phyloP scores from a whole-genome alignment of 148 eudicot genomes.

The Bassia scoparia region DNA sequence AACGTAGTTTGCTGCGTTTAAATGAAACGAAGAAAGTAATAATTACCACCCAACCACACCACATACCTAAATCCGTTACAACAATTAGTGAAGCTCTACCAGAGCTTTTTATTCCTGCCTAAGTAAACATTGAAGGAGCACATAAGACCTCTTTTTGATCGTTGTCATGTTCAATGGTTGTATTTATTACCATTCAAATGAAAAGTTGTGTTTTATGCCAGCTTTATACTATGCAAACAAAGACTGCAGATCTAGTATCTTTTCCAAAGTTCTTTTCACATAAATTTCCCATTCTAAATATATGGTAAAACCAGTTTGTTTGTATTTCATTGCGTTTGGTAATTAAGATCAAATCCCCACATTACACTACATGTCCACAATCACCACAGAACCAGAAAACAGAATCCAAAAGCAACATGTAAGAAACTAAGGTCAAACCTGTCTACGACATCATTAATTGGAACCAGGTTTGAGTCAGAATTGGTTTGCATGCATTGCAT shows the following conservation, averaged over 20 bases:
- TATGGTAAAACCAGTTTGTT: neutral
- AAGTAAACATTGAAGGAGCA: neutral
- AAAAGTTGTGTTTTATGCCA: neutral
- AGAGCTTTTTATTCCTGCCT: neutral
- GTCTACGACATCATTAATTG: constrained; percentile 49
- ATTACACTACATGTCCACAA: neutral
- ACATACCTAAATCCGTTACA: no score
- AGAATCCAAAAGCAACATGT: neutral
- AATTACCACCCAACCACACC: neutral
- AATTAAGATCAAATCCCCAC: neutral
- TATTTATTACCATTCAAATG: neutral
- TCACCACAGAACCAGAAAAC: neutral
- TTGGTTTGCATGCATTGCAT: constrained; percentile 46
- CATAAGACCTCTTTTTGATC: no score
- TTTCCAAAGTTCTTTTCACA: neutral
- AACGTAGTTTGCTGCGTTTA: no score
- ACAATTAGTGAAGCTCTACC: no score
- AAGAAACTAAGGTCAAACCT: constrained; percentile 44
- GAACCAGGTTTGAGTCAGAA: constrained; percentile 34
- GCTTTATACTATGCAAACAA: neutral
- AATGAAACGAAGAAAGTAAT: no score
- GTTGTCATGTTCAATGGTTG: no score
- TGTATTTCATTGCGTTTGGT: neutral
- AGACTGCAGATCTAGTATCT: neutral
- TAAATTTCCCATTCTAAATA: neutral